Base-by-base conservation (phyloP, 2,329 filamentous ascomycete genomes). In the Alternaria tenuissima region DNA sequence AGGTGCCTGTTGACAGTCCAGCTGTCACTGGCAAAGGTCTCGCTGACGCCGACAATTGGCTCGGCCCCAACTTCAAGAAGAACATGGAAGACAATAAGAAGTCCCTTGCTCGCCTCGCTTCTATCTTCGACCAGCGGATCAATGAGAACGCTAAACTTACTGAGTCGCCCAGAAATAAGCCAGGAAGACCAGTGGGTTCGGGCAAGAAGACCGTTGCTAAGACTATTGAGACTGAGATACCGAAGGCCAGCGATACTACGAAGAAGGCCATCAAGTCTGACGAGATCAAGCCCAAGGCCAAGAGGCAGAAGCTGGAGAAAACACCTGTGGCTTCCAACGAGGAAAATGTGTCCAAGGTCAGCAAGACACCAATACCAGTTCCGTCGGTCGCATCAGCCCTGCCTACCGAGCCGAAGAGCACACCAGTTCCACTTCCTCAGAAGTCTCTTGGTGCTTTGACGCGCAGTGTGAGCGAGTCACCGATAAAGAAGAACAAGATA, bases 61-160 rank as follows among this genome's bases (percentile, higher is more conserved):
- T 68, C 9, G 57, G 57, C 3, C 38, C 36, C 4, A 32, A 55
- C 7, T 66, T 67, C 55, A 43, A 64, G 16, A 26, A 63, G 5
- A 41, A 52, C n/a, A 47, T 68, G 20, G 36, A 39, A n/a, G 9
- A 39, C 36, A 39, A 39, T 7, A 59, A 67, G 43, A 39, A 44
- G 4, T 54, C 49, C 0, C 58, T 68, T 39, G 55, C 59, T 22
- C 38, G 64, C 26, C 49, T 64, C n/a, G 46, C 57, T 6, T 43
- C 57, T 5, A 59, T 34, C 11, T 68, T 68, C n/a, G 18, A 44
- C 3, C 43, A 39, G 20, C 18, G 43, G 12, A 12, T n/a, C 26
- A 32, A 49, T 30, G 38, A 14, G 6, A 26, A 7, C 32, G 47
- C 20, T 36, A 56, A 42, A 44, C n/a, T 47, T 39, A n/a, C 36